These are phyloP conservation scores for Aspergillus ochraceus DNA, from an alignment of 2,329 filamentous ascomycete species.

Conservation along the genomic window DNA sequence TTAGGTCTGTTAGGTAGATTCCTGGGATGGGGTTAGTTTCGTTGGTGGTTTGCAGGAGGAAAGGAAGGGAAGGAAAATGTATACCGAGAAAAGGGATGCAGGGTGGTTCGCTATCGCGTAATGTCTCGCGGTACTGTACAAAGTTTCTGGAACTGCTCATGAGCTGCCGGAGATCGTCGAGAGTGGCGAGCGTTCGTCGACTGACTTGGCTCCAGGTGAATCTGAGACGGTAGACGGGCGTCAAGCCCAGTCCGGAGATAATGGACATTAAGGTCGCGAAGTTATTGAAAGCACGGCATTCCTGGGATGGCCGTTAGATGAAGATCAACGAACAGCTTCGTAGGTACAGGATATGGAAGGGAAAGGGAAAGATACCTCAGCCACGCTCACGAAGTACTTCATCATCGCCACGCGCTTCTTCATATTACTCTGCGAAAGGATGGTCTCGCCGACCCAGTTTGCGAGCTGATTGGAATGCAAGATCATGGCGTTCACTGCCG, in stretches of 20 bases:
- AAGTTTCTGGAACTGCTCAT: conserved; percentile 97
- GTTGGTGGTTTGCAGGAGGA: conserved; percentile 5
- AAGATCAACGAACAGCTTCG: not conserved
- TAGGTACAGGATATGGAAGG: not conserved
- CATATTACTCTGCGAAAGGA: conserved; percentile 83
- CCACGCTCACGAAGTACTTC: conserved; percentile 90
- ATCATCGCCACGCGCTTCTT: conserved; percentile 92
- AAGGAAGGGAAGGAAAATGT: not conserved
- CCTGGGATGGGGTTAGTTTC: conserved; percentile 50
- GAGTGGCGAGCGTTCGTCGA: conserved; percentile 68
- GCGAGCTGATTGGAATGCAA: conserved; percentile 95
- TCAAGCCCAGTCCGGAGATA: conserved; percentile 86
- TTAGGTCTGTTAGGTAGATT: conserved; percentile 90
- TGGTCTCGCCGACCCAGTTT: conserved; percentile 97
- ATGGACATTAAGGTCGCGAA: conserved; percentile 95
- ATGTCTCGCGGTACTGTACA: conserved; percentile 55
- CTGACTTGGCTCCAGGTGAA: conserved; percentile 91
- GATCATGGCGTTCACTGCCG: conserved; percentile 90
- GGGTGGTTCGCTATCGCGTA: conserved; percentile 84
- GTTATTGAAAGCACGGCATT: conserved; percentile 86
- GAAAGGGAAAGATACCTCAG: conserved; percentile 62
- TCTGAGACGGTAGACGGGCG: conserved; percentile 85
- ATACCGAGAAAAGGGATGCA: conserved; percentile 95
- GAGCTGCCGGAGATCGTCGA: conserved; percentile 83
- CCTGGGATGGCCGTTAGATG: conserved; percentile 50